A percentile compares a stretch with the other conserved stretches of the same genome.
These are phyloP conservation scores for Populus pruinosa DNA, from an alignment of 345 rosid species.

Conservation along the genomic window DNA sequence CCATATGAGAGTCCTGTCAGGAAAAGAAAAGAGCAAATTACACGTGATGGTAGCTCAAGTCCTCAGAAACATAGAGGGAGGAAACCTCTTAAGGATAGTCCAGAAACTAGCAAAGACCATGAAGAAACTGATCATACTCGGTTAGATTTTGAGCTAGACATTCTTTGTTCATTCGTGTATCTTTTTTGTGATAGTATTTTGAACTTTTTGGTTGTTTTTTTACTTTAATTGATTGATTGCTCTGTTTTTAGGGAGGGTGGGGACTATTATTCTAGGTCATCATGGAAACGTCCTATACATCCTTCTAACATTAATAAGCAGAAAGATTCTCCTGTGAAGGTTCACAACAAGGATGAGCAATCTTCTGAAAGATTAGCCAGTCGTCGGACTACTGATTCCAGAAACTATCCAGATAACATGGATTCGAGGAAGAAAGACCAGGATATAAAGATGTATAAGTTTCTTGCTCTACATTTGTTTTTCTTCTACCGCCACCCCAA, in stretches of 20 bases:
- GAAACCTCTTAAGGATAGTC: conserved; percentile 28
- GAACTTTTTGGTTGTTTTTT: conserved; percentile 2
- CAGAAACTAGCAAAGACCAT: conserved; percentile 29
- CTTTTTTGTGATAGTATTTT: conserved; percentile 7
- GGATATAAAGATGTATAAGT: conserved; percentile 48
- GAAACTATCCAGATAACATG: conserved; percentile 17
- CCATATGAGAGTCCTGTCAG: conserved; percentile 15
- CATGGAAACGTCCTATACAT: conserved; percentile 26
- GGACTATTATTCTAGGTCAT: conserved; percentile 31
- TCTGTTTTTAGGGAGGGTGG: conserved; percentile 32
- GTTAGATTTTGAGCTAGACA: conserved; percentile 19
- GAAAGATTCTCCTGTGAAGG: conserved; percentile 29
- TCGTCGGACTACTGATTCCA: conserved; percentile 21
- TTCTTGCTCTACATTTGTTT: not conserved
- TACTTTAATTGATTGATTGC: not conserved
- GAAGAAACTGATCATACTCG: conserved; percentile 26
- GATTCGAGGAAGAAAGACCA: conserved; percentile 36
- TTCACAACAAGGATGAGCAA: conserved; percentile 22
- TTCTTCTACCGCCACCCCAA: conserved; percentile 9
- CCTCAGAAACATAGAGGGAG: conserved; percentile 29
- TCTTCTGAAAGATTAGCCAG: conserved; percentile 27
- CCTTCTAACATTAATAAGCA: conserved; percentile 35
- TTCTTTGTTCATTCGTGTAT: not conserved
- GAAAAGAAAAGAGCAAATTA: not conserved
- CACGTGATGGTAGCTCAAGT: conserved; percentile 24